Evolutionary conservation across 2,329 filamentous ascomycete species (phyloP).

Genomic region (Coniochaeta sp.): DNA sequence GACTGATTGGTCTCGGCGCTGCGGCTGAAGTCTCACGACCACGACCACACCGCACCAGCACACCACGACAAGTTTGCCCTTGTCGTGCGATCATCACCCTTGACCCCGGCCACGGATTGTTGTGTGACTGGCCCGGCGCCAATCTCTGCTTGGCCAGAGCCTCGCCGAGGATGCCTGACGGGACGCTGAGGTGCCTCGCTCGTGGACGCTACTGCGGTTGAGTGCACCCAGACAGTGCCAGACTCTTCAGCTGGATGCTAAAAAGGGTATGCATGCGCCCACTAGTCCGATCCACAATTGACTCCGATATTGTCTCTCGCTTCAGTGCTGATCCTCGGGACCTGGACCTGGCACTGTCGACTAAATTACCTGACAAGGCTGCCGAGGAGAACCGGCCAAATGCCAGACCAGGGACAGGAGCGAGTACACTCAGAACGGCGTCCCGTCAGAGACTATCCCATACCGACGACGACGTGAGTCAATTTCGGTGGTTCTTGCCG

Average conservation of each 20-base stretch:
- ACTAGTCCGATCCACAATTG: not conserved
- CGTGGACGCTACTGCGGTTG: not conserved
- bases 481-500: too few relatives aligned
- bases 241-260: not conserved
- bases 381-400: too few relatives aligned
- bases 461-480: too few relatives aligned
- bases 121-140: not conserved
- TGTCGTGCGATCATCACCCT: not conserved
- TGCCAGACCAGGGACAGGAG: too few relatives aligned
- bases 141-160: not conserved
- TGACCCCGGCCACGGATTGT: not conserved
- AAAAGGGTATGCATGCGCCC: not conserved
- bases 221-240: too few relatives aligned
- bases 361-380: too few relatives aligned
- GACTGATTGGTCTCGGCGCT: not conserved
- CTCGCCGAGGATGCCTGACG: not conserved
- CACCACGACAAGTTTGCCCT: not conserved
- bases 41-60: not conserved
- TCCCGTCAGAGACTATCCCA: too few relatives aligned
- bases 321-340: too few relatives aligned
- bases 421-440: too few relatives aligned
- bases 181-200: not conserved
- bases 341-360: too few relatives aligned
- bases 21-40: not conserved
- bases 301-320: too few relatives aligned